Evolutionary conservation across 768 basidiomycete genomes (phyloP).

Genomic region (Auriculariales sp.): DNA sequence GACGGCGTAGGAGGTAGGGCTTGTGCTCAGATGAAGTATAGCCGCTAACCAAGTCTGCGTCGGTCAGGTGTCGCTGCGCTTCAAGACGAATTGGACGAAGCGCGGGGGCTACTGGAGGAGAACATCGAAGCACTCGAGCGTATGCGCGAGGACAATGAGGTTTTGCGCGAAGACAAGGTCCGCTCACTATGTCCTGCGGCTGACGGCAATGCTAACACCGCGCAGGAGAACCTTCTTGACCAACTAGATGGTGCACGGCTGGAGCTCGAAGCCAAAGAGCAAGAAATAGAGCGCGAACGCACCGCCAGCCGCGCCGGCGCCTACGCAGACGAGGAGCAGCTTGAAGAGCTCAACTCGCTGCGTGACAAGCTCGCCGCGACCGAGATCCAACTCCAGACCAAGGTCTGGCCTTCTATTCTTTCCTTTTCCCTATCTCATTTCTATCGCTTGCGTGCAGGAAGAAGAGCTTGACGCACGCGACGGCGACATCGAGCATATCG

Average conservation of each 20-base stretch:
- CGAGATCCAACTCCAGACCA: slow-evolving; percentile 71
- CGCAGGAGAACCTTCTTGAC: slow-evolving; percentile 57
- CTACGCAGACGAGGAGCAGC: slow-evolving; percentile 18
- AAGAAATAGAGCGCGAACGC: slow-evolving; percentile 52
- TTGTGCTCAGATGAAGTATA: slow-evolving; percentile 18
- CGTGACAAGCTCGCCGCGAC: slow-evolving; percentile 68
- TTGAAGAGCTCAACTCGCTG: slow-evolving; percentile 52
- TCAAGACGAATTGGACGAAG: slow-evolving; percentile 56
- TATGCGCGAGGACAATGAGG: slow-evolving; percentile 53
- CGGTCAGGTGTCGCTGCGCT: slow-evolving; percentile 38
- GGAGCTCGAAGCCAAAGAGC: slow-evolving; percentile 47
- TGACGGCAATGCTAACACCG: too few relatives aligned
- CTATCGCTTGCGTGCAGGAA: too few relatives aligned
- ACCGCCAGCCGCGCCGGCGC: slow-evolving; percentile 60
- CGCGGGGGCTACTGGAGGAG: slow-evolving; percentile 57
- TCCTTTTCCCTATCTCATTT: too few relatives aligned
- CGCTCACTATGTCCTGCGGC: slow-evolving; percentile 37
- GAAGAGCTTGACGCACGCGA: slow-evolving; percentile 77
- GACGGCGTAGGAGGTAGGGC: too few relatives aligned
- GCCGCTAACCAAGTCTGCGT: slow-evolving; percentile 34
- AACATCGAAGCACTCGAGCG: slow-evolving; percentile 74
- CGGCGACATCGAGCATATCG: slow-evolving; percentile 56
- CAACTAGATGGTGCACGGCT: slow-evolving; percentile 47
- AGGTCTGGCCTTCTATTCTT: too few relatives aligned
- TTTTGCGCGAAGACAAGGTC: slow-evolving; percentile 40